These are phyloP conservation scores for Fusarium sp. DNA, from an alignment of 2,329 filamentous ascomycete species.

Conservation along the genomic window DNA sequence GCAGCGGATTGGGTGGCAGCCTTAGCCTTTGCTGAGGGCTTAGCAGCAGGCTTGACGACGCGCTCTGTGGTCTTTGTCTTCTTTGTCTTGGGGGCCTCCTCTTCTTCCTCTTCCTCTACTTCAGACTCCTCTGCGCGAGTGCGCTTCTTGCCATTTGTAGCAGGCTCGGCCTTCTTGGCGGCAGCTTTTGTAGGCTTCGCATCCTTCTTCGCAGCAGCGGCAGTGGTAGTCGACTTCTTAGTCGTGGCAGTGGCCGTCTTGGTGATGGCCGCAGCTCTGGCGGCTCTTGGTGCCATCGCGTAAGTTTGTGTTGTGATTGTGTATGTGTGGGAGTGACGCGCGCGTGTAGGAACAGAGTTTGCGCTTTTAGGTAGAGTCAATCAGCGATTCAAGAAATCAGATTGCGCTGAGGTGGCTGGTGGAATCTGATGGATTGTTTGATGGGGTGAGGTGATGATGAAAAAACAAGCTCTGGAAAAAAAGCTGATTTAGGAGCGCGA, in stretches of 20 bases:
- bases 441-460: constrained; percentile 26
- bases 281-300: constrained; percentile 50
- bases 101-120: constrained; percentile 44
- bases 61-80: constrained; percentile 45
- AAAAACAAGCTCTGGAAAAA: constrained; percentile 19
- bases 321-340: constrained; percentile 16
- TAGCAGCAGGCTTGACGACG: constrained; percentile 45
- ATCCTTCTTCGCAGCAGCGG: constrained; percentile 42
- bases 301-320: constrained; percentile 19
- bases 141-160: constrained; percentile 46
- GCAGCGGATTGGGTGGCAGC: constrained; percentile 40
- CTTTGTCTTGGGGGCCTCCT: constrained; percentile 44
- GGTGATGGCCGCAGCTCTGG: constrained; percentile 41
- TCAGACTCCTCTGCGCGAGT: constrained; percentile 43
- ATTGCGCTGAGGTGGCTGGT: neutral
- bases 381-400: neutral
- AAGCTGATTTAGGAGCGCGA: constrained; percentile 21
- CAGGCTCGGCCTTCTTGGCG: constrained; percentile 37
- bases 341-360: neutral
- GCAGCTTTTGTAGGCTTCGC: constrained; percentile 39
- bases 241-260: constrained; percentile 40
- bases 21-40: constrained; percentile 43
- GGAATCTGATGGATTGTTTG: constrained; percentile 16
- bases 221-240: constrained; percentile 41
- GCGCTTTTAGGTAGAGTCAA: neutral